Conservation (phyloP, 2,329 filamentous ascomycete genomes). For the Bertia moriformis region DNA sequence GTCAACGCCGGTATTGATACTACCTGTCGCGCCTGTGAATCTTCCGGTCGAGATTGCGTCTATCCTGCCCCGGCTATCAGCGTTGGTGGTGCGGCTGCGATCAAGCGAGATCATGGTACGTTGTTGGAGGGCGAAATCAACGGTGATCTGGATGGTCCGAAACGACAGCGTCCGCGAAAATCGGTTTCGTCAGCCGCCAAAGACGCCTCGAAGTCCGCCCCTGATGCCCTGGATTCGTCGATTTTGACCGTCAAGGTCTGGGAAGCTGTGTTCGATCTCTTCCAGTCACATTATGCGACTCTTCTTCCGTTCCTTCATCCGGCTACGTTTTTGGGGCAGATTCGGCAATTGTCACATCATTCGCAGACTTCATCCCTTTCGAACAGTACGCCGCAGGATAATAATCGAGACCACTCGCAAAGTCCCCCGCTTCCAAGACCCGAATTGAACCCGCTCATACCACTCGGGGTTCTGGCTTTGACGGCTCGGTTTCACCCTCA, state of each 20-base stretch:
- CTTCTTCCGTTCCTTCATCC: conserved; percentile 41
- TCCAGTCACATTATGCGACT: conserved; percentile 38
- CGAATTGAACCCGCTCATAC: conserved; percentile 28
- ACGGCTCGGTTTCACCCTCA: conserved; percentile 37
- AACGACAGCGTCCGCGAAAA: conserved; percentile 21
- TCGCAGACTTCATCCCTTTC: no score
- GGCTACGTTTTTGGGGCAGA: conserved; percentile 32
- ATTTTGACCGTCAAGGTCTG: conserved; percentile 37
- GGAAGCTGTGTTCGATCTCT: conserved; percentile 41
- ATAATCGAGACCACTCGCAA: conserved; percentile 10
- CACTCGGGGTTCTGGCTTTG: conserved; percentile 36
- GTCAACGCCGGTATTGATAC: conserved; percentile 62
- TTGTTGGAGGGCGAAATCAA: conserved; percentile 19
- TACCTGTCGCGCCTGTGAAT: conserved; percentile 62
- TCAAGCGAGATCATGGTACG: conserved; percentile 20
- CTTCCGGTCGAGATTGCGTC: conserved; percentile 56
- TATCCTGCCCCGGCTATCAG: conserved; percentile 38
- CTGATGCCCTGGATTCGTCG: conserved; percentile 30
- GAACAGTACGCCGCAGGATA: background rate
- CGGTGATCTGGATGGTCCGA: conserved; percentile 23
- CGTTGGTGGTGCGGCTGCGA: conserved; percentile 12
- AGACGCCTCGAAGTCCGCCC: conserved; percentile 14
- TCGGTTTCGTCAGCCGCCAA: conserved; percentile 11
- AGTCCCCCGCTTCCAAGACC: conserved; percentile 11
- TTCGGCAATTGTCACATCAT: conserved; percentile 17